These are phyloP conservation scores for Citrus maxima DNA, from an alignment of 345 rosid genomes.

Conservation along the genomic window DNA sequence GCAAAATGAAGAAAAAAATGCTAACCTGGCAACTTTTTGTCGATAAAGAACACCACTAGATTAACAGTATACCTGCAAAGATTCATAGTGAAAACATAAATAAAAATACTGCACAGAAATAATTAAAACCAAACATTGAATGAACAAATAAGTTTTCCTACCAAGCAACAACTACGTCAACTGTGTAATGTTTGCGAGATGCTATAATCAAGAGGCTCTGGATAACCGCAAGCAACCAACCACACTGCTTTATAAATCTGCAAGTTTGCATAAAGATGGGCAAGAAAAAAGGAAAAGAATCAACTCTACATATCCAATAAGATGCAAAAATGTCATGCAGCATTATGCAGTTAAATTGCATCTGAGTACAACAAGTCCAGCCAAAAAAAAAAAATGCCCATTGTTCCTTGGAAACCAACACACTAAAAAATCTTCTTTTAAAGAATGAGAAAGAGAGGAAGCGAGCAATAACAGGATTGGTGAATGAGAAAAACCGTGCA, in stretches of 20 bases:
- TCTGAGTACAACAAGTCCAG: neutral
- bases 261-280: constrained; percentile 11
- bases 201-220: constrained; percentile 94
- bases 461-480: neutral
- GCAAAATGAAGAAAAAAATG: neutral
- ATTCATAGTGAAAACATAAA: constrained; percentile 1
- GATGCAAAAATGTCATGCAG: neutral
- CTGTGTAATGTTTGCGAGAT: constrained; percentile 97
- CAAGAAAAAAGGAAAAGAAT: neutral
- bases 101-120: constrained; percentile 4
- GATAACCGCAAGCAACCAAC: constrained; percentile 73
- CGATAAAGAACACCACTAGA: constrained; percentile 87
- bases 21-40: constrained; percentile 97
- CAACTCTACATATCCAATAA: neutral
- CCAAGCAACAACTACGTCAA: constrained; percentile 98
- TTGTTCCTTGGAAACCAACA: neutral
- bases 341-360: neutral
- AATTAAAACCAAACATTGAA: neutral
- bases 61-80: constrained; percentile 88
- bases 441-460: neutral
- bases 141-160: constrained; percentile 22
- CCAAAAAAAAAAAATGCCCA: neutral
- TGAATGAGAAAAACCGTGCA: neutral
- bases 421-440: neutral
- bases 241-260: constrained; percentile 85